phyloP scores from a whole-genome alignment of 1,139 yeast species.

The Diutina siamensis region DNA sequence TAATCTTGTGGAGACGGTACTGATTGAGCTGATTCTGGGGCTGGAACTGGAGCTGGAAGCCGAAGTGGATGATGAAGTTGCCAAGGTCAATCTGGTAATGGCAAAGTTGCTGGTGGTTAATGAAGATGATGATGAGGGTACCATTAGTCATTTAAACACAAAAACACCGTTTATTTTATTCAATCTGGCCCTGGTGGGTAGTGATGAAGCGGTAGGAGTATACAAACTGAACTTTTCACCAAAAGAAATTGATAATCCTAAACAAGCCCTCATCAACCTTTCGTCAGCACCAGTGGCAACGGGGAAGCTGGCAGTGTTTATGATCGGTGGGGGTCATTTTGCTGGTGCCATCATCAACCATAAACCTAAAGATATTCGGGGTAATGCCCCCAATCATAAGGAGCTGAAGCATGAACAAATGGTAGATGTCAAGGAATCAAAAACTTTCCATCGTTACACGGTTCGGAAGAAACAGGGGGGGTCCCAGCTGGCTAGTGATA shows the following conservation, averaged over 20 bases:
- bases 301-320: constrained; percentile 59
- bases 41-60: constrained; percentile 21
- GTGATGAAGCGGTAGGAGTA: constrained; percentile 46
- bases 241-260: constrained; percentile 16
- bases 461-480: constrained; percentile 98
- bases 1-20: constrained; percentile 35
- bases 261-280: constrained; percentile 22
- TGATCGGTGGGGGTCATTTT: constrained; percentile 98
- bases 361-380: constrained; percentile 41
- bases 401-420: constrained; percentile 41
- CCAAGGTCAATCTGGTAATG: constrained; percentile 15
- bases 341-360: constrained; percentile 91
- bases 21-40: constrained; percentile 51
- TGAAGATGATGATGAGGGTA: constrained; percentile 14
- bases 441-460: constrained; percentile 89
- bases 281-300: constrained; percentile 14
- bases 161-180: constrained; percentile 53
- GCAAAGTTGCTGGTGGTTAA: constrained; percentile 18
- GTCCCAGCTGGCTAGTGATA: constrained; percentile 86
- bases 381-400: constrained; percentile 35
- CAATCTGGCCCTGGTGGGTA: constrained; percentile 33
- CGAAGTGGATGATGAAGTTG: constrained; percentile 14
- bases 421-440: constrained; percentile 59
- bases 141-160: constrained; percentile 46
- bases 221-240: constrained; percentile 56